Conservation (phyloP, 1,284 basidiomycete genomes). For the Sporisorium sorghi region DNA sequence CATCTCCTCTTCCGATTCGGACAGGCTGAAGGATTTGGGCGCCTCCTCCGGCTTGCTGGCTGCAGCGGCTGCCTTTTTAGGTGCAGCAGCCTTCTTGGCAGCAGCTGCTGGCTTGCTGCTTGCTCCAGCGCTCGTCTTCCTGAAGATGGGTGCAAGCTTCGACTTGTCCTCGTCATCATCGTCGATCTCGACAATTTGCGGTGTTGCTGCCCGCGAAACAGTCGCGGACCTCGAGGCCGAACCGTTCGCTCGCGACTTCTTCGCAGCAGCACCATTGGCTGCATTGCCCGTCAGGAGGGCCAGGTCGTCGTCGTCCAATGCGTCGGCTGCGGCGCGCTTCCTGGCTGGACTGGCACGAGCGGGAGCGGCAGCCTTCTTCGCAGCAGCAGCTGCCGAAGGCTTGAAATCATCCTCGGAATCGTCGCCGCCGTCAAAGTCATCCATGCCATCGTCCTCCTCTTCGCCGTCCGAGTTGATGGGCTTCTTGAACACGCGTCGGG, state of each 20-base stretch:
- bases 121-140: slow-evolving; percentile 21
- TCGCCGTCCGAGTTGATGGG: slow-evolving; percentile 74
- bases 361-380: slow-evolving; percentile 32
- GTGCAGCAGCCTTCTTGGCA: slow-evolving; percentile 19
- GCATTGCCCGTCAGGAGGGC: slow-evolving; percentile 27
- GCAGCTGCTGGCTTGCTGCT: slow-evolving; percentile 13
- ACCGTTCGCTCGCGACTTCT: slow-evolving; percentile 32
- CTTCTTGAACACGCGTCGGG: slow-evolving; percentile 72
- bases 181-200: slow-evolving; percentile 28
- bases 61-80: slow-evolving; percentile 20
- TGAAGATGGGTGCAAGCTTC: slow-evolving; percentile 43
- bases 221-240: slow-evolving; percentile 20
- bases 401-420: slow-evolving; percentile 61
- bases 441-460: slow-evolving; percentile 56
- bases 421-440: slow-evolving; percentile 31
- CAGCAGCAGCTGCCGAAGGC: slow-evolving; percentile 30
- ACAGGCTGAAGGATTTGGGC: slow-evolving; percentile 37
- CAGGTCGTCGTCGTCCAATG: slow-evolving; percentile 48
- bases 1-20: slow-evolving; percentile 51
- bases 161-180: slow-evolving; percentile 25
- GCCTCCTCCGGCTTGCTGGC: slow-evolving; percentile 33
- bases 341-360: slow-evolving; percentile 27
- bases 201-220: slow-evolving; percentile 40
- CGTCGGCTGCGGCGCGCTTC: slow-evolving; percentile 44
- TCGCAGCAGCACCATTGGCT: slow-evolving; percentile 14